A percentile compares a stretch with the other conserved stretches of the same genome.
phyloP scores from a whole-genome alignment of 192 early-diverging fungal genomes.

The Backusella westeae region DNA sequence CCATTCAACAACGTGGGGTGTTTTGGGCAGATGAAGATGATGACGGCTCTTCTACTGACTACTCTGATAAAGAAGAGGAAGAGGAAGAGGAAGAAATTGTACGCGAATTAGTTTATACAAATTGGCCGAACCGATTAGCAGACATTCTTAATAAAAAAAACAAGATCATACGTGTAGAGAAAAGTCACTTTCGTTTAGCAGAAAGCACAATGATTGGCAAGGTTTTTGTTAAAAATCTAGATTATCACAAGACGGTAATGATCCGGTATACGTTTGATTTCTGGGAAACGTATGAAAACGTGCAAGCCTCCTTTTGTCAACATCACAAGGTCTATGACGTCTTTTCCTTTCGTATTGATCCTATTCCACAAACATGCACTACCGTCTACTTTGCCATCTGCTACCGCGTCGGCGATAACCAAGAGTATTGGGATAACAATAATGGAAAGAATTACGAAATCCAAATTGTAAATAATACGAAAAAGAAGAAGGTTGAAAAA shows the following conservation, averaged over 20 bases:
- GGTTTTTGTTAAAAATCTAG: slow-evolving; percentile 81
- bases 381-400: slow-evolving; percentile 54
- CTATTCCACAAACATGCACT: slow-evolving; percentile 41
- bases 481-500: not conserved
- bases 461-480: slow-evolving; percentile 27
- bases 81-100: not conserved
- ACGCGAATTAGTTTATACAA: not conserved
- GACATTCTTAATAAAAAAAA: slow-evolving; percentile 14
- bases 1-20: slow-evolving; percentile 42
- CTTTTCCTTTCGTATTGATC: slow-evolving; percentile 51
- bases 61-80: not conserved
- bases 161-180: slow-evolving; percentile 1
- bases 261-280: slow-evolving; percentile 79
- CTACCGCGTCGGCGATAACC: slow-evolving; percentile 62
- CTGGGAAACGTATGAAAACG: slow-evolving; percentile 73
- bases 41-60: not conserved
- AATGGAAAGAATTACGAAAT: slow-evolving; percentile 77
- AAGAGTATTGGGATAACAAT: slow-evolving; percentile 94
- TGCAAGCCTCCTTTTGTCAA: slow-evolving; percentile 57
- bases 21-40: slow-evolving; percentile 26
- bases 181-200: not conserved
- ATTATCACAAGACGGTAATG: slow-evolving; percentile 76
- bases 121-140: slow-evolving; percentile 2
- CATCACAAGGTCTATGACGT: slow-evolving; percentile 56
- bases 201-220: slow-evolving; percentile 40